Conservation (phyloP, 345 rosid genomes). For the Gossypium arboreum region DNA sequence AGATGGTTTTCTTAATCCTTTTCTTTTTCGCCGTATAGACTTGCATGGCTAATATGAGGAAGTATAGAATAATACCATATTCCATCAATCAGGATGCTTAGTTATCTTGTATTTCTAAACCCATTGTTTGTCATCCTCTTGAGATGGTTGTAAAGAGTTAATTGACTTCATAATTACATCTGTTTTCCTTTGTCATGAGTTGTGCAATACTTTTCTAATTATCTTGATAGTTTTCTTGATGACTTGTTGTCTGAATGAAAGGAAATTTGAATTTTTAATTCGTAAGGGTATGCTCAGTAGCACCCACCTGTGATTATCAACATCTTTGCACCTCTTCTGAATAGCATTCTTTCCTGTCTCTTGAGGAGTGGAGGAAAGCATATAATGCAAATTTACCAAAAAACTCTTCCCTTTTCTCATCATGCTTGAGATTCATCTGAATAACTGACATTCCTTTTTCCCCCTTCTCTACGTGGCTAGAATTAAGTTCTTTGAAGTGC, state of each 20-base stretch:
- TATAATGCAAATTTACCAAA: too few species aligned
- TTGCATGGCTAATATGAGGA: background rate
- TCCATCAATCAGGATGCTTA: background rate
- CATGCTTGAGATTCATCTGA: background rate
- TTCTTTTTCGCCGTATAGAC: background rate
- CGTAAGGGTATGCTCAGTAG: background rate
- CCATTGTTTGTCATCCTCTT: background rate
- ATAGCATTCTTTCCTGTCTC: background rate
- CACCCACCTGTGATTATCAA: background rate
- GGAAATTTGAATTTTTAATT: background rate
- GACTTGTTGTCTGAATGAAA: background rate
- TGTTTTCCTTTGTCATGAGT: background rate
- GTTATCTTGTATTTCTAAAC: background rate
- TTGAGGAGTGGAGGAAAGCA: too few species aligned
- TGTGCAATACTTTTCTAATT: background rate
- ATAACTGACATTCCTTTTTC: background rate
- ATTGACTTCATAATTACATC: background rate
- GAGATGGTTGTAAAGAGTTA: background rate
- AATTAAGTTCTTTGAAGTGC: background rate
- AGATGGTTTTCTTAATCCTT: background rate
- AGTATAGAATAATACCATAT: background rate
- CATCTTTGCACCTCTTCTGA: background rate
- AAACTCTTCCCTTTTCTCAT: background rate
- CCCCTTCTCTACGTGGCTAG: background rate
- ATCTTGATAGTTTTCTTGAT: background rate